These are phyloP conservation scores for Lasiodiplodia hormozganensis DNA, from an alignment of 2,329 filamentous ascomycete species.

Conservation along the genomic window DNA sequence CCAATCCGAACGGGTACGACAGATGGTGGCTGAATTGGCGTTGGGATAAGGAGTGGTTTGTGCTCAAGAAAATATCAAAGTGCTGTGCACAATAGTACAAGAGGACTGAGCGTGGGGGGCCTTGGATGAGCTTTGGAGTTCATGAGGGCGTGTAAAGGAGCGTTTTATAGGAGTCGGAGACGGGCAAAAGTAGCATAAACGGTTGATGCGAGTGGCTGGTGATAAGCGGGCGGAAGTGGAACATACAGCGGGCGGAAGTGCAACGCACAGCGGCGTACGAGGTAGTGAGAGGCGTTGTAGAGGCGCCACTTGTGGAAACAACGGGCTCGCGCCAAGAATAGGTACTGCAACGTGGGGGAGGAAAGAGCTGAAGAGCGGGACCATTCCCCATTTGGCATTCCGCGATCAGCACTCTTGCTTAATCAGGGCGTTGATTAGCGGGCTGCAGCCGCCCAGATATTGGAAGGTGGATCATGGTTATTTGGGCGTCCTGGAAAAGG, in stretches of 20 bases:
- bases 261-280: conserved; percentile 2
- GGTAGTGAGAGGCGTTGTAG: conserved; percentile 10
- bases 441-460: background rate
- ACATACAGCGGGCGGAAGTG: conserved; percentile 2
- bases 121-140: background rate
- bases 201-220: conserved; percentile 4
- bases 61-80: background rate
- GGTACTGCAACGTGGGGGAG: background rate
- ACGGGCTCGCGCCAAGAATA: background rate
- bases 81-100: background rate
- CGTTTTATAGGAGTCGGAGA: conserved; percentile 1
- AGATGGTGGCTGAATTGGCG: background rate
- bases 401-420: background rate
- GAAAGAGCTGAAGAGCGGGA: background rate
- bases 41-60: background rate
- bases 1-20: background rate
- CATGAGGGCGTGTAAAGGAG: background rate
- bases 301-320: background rate
- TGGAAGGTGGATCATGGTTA: background rate
- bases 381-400: background rate
- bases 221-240: conserved; percentile 14
- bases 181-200: background rate
- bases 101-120: background rate
- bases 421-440: background rate
- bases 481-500: background rate